Conservation (phyloP, 768 basidiomycete species). For the Lactarius indigo region DNA sequence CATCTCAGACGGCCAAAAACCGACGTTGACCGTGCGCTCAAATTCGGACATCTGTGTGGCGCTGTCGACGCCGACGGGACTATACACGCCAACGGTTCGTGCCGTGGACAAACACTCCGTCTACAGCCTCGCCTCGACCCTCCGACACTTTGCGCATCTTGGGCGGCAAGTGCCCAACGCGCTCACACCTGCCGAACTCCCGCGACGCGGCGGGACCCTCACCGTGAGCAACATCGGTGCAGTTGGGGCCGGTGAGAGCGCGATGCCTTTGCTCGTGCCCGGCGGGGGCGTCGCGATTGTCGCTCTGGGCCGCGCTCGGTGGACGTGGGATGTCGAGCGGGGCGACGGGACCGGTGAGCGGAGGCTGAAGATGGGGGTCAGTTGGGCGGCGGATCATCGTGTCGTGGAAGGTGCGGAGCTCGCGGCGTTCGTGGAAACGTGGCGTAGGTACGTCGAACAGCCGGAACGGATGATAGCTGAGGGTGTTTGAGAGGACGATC, state of each 20-base stretch:
- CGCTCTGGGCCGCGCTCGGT: slow-evolving; percentile 72
- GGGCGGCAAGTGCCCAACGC: slow-evolving; percentile 66
- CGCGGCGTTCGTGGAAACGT: slow-evolving; percentile 82
- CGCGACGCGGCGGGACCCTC: slow-evolving; percentile 70
- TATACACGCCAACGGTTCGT: slow-evolving; percentile 75
- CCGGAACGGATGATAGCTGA: slow-evolving; percentile 67
- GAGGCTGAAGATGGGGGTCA: slow-evolving; percentile 58
- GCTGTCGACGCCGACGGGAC: slow-evolving; percentile 74
- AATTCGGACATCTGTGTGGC: slow-evolving; percentile 73
- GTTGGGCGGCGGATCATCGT: slow-evolving; percentile 86
- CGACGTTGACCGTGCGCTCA: slow-evolving; percentile 68
- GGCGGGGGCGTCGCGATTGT: slow-evolving; percentile 86
- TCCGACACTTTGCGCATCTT: slow-evolving; percentile 58
- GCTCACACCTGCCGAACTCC: slow-evolving; percentile 67
- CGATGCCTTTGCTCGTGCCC: slow-evolving; percentile 72
- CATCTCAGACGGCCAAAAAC: slow-evolving; percentile 39
- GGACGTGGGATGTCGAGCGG: slow-evolving; percentile 67
- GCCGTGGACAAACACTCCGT: slow-evolving; percentile 52
- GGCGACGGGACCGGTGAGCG: slow-evolving; percentile 47
- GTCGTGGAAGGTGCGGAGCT: slow-evolving; percentile 88
- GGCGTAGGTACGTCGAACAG: slow-evolving; percentile 75
- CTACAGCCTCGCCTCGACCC: slow-evolving; percentile 56
- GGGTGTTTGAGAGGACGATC: slow-evolving; percentile 34
- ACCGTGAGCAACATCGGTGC: slow-evolving; percentile 82
- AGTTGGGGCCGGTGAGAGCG: slow-evolving; percentile 66